These are phyloP conservation scores for Scutellaria barbata DNA, from an alignment of 257 asterid genomes.

Conservation along the genomic window DNA sequence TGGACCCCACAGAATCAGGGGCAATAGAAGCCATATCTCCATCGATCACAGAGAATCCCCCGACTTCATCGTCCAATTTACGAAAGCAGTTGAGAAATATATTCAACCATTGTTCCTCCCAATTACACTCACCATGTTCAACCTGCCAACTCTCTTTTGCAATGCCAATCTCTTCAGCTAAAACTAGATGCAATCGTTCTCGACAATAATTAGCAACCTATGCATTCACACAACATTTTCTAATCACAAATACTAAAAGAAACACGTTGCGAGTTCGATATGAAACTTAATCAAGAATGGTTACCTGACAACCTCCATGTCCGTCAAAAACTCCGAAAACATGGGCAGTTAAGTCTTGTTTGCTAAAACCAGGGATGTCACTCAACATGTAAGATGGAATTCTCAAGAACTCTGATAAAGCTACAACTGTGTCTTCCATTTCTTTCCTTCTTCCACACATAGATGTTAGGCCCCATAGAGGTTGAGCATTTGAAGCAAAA, in stretches of 20 bases:
- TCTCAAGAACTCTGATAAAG: conserved; percentile 53
- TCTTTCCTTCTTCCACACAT: conserved; percentile 63
- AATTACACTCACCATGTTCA: conserved; percentile 29
- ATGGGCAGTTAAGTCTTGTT: conserved; percentile 49
- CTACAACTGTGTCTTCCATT: conserved; percentile 69
- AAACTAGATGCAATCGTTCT: conserved; percentile 60
- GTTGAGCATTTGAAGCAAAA: conserved; percentile 35
- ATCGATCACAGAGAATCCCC: conserved; percentile 41
- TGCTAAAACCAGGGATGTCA: conserved; percentile 21
- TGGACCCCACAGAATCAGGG: conserved; percentile 79
- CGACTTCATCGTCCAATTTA: conserved; percentile 71
- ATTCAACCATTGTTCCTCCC: conserved; percentile 61
- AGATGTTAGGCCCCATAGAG: conserved; percentile 71
- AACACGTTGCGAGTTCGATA: neutral
- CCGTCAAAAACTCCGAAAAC: conserved; percentile 81
- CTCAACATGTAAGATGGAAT: conserved; percentile 58
- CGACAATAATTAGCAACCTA: conserved; percentile 77
- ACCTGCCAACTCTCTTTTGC: conserved; percentile 33
- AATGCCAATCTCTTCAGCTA: conserved; percentile 59
- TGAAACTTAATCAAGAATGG: neutral
- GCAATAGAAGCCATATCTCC: conserved; percentile 45
- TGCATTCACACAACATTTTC: conserved; percentile 9
- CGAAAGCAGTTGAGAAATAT: conserved; percentile 55
- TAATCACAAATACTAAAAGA: neutral
- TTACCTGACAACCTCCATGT: conserved; percentile 79